phyloP scores from a whole-genome alignment of 805 yeast genomes.

The Ogataea nakhonphanomensis region DNA sequence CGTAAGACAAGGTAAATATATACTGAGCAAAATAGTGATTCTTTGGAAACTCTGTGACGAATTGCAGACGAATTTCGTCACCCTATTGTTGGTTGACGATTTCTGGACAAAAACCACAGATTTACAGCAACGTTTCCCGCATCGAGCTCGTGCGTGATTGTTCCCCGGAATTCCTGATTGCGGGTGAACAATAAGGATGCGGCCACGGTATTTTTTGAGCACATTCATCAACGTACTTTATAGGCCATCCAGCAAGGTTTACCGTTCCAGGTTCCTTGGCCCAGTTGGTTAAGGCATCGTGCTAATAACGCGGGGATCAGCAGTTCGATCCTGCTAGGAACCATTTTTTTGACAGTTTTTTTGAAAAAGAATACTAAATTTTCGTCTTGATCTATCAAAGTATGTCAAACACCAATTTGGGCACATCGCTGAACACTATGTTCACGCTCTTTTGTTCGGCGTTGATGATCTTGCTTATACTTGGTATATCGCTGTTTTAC shows the following conservation, averaged over 20 bases:
- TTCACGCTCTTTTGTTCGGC: slow-evolving; percentile 52
- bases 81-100: not conserved
- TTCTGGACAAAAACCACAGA: not conserved
- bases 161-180: slow-evolving; percentile 2
- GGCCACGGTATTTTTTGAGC: no score
- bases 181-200: not conserved
- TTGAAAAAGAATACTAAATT: not conserved
- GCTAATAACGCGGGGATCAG: slow-evolving; percentile 57
- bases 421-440: slow-evolving; percentile 12
- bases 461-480: slow-evolving; percentile 75
- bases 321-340: slow-evolving; percentile 88
- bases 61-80: not conserved
- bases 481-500: slow-evolving; percentile 83
- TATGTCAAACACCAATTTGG: not conserved
- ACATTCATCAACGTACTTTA: no score
- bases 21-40: no score
- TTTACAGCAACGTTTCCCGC: not conserved
- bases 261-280: slow-evolving; percentile 34
- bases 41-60: not conserved
- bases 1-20: no score
- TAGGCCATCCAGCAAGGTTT: no score
- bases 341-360: slow-evolving; percentile 37
- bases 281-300: slow-evolving; percentile 44
- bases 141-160: not conserved
- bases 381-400: not conserved